These are phyloP conservation scores for Letharia columbiana DNA, from an alignment of 495 filamentous ascomycete genomes.

Conservation along the genomic window DNA sequence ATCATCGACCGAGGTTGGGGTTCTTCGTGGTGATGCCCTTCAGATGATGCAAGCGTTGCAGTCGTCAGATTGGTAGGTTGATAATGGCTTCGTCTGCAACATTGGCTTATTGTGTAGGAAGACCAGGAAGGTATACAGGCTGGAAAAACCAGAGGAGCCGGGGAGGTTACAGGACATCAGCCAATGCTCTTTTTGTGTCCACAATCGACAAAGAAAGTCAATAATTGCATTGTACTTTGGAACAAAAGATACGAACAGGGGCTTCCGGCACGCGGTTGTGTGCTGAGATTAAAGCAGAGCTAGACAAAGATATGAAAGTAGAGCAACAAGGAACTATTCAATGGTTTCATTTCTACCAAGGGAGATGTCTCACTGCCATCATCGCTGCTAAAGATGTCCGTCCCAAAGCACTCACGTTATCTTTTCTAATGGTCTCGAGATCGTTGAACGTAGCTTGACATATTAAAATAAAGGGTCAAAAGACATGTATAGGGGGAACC, in stretches of 20 bases:
- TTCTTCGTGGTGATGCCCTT: neutral
- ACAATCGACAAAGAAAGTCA: neutral
- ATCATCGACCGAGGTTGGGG: neutral
- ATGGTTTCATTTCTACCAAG: neutral
- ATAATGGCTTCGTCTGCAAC: neutral
- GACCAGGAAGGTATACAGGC: neutral
- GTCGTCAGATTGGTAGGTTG: neutral
- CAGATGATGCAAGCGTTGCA: neutral
- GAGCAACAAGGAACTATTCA: neutral
- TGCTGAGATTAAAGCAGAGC: neutral
- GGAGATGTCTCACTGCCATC: neutral
- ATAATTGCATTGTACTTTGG: neutral
- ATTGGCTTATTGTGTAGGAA: neutral
- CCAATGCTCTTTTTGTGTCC: neutral
- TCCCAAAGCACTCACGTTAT: neutral
- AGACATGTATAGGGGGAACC: neutral
- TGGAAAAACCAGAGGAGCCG: neutral
- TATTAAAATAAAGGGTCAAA: neutral
- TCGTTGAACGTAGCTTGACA: no score
- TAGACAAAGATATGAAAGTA: neutral
- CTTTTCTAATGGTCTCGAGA: no score
- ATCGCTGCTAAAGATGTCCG: neutral
- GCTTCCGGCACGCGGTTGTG: neutral
- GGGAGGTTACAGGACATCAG: neutral
- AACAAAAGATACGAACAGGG: neutral